phyloP scores from a whole-genome alignment of 2,329 filamentous ascomycete species.

The Trichoderma afroharzianum region DNA sequence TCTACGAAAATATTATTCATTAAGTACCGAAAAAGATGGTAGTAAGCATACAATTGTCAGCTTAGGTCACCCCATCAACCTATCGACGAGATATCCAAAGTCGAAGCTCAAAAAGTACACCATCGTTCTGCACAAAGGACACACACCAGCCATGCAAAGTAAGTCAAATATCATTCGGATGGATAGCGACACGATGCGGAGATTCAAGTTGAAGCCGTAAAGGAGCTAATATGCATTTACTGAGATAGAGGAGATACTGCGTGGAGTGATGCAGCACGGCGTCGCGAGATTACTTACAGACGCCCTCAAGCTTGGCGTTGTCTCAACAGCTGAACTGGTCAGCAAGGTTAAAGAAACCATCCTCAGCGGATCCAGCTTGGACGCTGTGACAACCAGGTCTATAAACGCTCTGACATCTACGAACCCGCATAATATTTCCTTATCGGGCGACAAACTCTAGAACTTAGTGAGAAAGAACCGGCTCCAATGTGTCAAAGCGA shows the following conservation, averaged over 20 bases:
- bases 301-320: slow-evolving; percentile 12
- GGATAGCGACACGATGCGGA: neutral
- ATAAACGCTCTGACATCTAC: neutral
- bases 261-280: slow-evolving; percentile 14
- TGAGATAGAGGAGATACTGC: slow-evolving; percentile 3
- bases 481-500: neutral
- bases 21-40: slow-evolving; percentile 2
- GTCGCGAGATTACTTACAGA: slow-evolving; percentile 12
- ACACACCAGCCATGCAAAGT: slow-evolving; percentile 15
- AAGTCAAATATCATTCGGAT: neutral
- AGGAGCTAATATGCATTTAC: neutral
- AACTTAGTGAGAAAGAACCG: accelerated
- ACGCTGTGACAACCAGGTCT: slow-evolving; percentile 3
- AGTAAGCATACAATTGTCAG: slow-evolving; percentile 10
- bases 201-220: neutral
- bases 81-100: neutral
- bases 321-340: slow-evolving; percentile 15
- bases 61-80: slow-evolving; percentile 12
- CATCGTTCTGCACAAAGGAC: slow-evolving; percentile 7
- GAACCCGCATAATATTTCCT: neutral
- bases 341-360: slow-evolving; percentile 9
- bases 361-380: slow-evolving; percentile 9
- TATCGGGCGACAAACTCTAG: neutral
- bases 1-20: slow-evolving; percentile 9
- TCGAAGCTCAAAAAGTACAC: slow-evolving; percentile 2